phyloP scores from a whole-genome alignment of 2,329 filamentous ascomycete species.

The Trichoderma harzianum region DNA sequence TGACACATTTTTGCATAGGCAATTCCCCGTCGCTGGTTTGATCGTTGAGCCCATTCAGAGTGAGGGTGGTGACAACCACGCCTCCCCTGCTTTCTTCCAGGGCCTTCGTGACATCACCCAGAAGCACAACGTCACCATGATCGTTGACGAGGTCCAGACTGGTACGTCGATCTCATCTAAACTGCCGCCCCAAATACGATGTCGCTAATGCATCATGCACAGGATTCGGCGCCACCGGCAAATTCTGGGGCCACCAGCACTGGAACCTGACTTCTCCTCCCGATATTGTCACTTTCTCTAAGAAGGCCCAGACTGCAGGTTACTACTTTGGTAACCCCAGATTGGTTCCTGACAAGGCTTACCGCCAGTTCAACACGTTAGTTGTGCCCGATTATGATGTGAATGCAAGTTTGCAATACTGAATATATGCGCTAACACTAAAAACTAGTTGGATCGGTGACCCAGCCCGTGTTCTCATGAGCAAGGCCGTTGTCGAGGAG shows the following conservation, averaged over 20 bases:
- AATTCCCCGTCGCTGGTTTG: constrained; percentile 68
- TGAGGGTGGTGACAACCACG: constrained; percentile 82
- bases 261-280: constrained; percentile 70
- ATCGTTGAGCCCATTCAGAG: constrained; percentile 79
- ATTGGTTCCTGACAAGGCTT: constrained; percentile 74
- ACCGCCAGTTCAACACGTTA: constrained; percentile 77
- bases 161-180: not conserved
- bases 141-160: constrained; percentile 83
- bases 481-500: constrained; percentile 74
- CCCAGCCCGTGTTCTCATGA: constrained; percentile 71
- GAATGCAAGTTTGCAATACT: not conserved
- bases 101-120: constrained; percentile 69
- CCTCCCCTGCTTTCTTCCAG: constrained; percentile 73
- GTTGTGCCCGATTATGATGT: not conserved
- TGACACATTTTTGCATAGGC: constrained; percentile 29
- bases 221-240: constrained; percentile 72
- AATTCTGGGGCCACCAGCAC: constrained; percentile 86
- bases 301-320: constrained; percentile 81
- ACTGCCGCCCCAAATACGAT: not conserved
- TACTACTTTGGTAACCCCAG: constrained; percentile 78
- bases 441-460: constrained; percentile 68
- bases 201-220: not conserved
- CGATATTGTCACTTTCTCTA: constrained; percentile 85
- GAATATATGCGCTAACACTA: not conserved
- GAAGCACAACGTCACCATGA: constrained; percentile 67